These are phyloP conservation scores for Lachnellula subtilissima DNA, from an alignment of 2,329 filamentous ascomycete species.

Conservation along the genomic window DNA sequence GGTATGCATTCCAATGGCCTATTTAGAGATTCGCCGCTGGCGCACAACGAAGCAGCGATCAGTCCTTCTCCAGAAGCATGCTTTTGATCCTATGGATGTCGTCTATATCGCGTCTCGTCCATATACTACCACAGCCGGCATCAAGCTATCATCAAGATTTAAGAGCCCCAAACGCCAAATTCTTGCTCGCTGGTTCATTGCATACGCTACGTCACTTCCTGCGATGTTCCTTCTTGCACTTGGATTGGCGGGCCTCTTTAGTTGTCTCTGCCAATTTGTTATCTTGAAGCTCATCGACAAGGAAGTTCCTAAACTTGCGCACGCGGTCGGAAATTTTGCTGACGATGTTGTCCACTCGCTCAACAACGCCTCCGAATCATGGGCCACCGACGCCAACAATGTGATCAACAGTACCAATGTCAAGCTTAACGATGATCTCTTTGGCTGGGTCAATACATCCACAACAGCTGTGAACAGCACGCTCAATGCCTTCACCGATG, in stretches of 20 bases:
- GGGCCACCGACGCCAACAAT: slow-evolving; percentile 59
- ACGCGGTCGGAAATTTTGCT: slow-evolving; percentile 60
- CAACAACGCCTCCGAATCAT: slow-evolving; percentile 59
- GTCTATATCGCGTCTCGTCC: slow-evolving; percentile 84
- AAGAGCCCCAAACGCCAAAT: slow-evolving; percentile 58
- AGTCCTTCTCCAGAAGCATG: slow-evolving; percentile 57
- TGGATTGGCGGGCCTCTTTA: slow-evolving; percentile 60
- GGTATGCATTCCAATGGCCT: slow-evolving; percentile 74
- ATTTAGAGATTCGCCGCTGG: slow-evolving; percentile 74
- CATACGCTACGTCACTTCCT: slow-evolving; percentile 62
- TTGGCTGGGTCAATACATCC: slow-evolving; percentile 81
- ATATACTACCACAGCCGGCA: slow-evolving; percentile 65
- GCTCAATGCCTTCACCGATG: slow-evolving; percentile 73
- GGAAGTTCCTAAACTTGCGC: slow-evolving; percentile 59
- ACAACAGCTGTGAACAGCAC: slow-evolving; percentile 81
- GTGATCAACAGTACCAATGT: slow-evolving; percentile 56
- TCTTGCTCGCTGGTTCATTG: slow-evolving; percentile 58
- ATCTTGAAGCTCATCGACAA: slow-evolving; percentile 58
- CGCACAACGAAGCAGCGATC: slow-evolving; percentile 66
- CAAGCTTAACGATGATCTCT: slow-evolving; percentile 77
- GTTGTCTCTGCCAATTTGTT: slow-evolving; percentile 63
- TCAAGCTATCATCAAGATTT: slow-evolving; percentile 64
- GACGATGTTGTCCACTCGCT: slow-evolving; percentile 58
- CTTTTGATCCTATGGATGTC: slow-evolving; percentile 78
- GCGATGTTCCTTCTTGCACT: slow-evolving; percentile 66